Base-by-base conservation (phyloP, 495 filamentous ascomycete genomes). In the Penicillium coffeae region DNA sequence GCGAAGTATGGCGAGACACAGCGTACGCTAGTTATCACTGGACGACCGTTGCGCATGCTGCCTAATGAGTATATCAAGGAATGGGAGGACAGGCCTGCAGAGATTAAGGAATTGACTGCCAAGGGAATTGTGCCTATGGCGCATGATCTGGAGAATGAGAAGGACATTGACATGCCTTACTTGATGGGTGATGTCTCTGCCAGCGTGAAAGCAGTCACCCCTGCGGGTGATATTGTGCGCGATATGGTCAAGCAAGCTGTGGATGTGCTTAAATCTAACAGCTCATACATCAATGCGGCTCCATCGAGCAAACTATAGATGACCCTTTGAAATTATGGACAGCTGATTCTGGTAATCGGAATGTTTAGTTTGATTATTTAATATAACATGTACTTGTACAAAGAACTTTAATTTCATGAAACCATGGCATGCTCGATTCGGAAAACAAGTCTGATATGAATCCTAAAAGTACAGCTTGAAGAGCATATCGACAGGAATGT, bases 181-280 rank as follows among this genome's bases (percentile, higher is more conserved):
- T 54, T 96, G 54, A 96, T 96, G 90, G 90, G 90, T n/a, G 88
- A 94, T 72, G 90, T 96, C 13, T 86, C 89, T 0, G 92, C 85
- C 2, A 72, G 80, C 8, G 82, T 96, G 20, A 63, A 69, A 33
- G 78, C 84, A 40, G 77, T 96, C 34, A 79, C 88, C 70, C 90
- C 92, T 1, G 92, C 92, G 0, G 79, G 73, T 37, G 73, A 79
- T 56, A 94, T 97, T 68, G 82, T 96, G 15, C 79, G 79, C 46
- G 86, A 91, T 59, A 94, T 96, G 85, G 86, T 95, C n/a, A 62
- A 66, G 30, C 84, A 91, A 68, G 88, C 90, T 2, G 80, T 88
- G 15, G 75, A 77, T 8, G 77, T 86, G 69, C 62, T 96, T 46
- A 82, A 71, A 66, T 43, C 50, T 3, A 65, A 68, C 8, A 53